These are phyloP conservation scores for Eucalyptus fibrosa DNA, from an alignment of 345 rosid species.

Conservation along the genomic window DNA sequence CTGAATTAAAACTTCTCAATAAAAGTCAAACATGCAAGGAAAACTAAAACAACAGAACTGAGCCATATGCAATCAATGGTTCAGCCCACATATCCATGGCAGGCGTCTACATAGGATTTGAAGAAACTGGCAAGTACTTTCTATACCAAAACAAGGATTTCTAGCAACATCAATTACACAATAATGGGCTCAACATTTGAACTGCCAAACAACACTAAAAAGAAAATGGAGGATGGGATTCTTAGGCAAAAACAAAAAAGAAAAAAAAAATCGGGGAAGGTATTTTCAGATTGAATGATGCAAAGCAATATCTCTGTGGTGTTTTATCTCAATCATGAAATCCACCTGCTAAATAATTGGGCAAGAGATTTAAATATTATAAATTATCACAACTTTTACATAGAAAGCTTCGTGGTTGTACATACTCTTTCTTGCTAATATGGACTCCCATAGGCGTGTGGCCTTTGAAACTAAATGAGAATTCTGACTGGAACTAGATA, in stretches of 20 bases:
- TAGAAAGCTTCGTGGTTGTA: background rate
- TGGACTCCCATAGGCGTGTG: conserved; percentile 89
- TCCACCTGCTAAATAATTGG: background rate
- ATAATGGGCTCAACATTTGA: background rate
- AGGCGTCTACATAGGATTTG: background rate
- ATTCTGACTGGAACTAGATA: conserved; percentile 89
- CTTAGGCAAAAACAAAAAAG: background rate
- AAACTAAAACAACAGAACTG: background rate
- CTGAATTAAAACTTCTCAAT: background rate
- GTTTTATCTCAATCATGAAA: background rate
- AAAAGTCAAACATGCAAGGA: background rate
- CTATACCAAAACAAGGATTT: background rate
- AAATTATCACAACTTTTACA: background rate
- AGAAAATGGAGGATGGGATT: background rate
- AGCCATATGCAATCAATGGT: background rate
- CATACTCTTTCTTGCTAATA: conserved; percentile 85
- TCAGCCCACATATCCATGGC: background rate
- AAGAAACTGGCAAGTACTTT: background rate
- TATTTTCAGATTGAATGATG: background rate
- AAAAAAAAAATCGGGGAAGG: background rate
- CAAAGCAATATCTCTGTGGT: background rate
- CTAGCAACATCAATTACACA: background rate
- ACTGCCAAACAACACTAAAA: background rate
- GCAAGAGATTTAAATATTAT: background rate
- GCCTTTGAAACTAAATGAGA: conserved; percentile 95